Evolutionary conservation across 2,329 filamentous ascomycete genomes (phyloP), one percentile per base, ranked within the genome.

Genomic region (Stemphylium vesicarium): DNA sequence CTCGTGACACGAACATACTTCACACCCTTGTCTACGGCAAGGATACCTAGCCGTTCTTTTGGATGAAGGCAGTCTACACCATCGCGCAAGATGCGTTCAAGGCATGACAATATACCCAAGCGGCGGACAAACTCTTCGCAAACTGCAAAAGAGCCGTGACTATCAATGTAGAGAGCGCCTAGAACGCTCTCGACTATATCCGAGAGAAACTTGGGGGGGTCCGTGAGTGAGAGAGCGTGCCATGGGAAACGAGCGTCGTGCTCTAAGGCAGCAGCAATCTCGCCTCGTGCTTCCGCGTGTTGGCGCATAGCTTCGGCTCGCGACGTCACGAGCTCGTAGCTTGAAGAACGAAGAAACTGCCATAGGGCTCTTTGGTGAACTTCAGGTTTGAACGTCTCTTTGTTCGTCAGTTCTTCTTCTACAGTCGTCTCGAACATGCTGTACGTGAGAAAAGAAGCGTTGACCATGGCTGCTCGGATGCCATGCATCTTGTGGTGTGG

Each of bases 91-190:
- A 92, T 77, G 2, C 87, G 81, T 0, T 83, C 77, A 53, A 96
- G 73, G 60, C 85, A 85, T 0, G 76, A 70, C 35, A 92, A 60
- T 4, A 97, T 79, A 0, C 91, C 91, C 3, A 92, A 77, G 0
- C 79, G 77, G 39, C 84, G 80, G 0, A 91, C 71, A 33, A 97
- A 81, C 0, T 48, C 67, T 44, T 82, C 78, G 65, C 91, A 96
- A 0, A 71, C 50, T 8, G 49, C 18, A 9, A 66, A 55, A 42
- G 55, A 59, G 16, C 63, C 64, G 7, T 47, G 56, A 4, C 61
- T 90, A 72, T 98, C 95, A 16, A 96, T 79, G 80, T 90, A 97
- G 0, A 97, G 82, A 0, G 92, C 93, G 0, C 91, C 94, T 0
- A 98, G 75, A 0, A 96, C 72, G 29, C 85, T 85, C 77, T 98